phyloP scores from a whole-genome alignment of 768 basidiomycete genomes.

The Cystofilobasidium macerans region DNA sequence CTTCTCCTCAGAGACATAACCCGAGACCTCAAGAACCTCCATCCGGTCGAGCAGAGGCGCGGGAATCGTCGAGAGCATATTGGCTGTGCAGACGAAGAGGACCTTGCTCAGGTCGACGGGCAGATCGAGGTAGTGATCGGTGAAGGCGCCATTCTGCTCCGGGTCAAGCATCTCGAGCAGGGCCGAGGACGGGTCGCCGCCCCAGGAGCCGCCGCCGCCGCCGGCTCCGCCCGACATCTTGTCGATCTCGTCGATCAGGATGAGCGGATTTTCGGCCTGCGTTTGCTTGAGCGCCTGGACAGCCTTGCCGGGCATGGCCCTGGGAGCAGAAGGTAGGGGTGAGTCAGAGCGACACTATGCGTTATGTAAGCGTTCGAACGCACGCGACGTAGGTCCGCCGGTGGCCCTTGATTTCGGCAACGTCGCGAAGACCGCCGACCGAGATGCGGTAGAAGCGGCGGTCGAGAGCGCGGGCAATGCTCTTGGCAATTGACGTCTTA shows the following conservation, averaged over 20 bases:
- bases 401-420: slow-evolving; percentile 98
- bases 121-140: slow-evolving; percentile 96
- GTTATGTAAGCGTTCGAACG: slow-evolving; percentile 32
- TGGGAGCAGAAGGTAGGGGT: slow-evolving; percentile 31
- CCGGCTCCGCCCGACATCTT: slow-evolving; percentile 55
- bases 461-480: slow-evolving; percentile 78
- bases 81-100: slow-evolving; percentile 86
- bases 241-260: slow-evolving; percentile 90
- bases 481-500: slow-evolving; percentile 24
- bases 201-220: slow-evolving; percentile 43
- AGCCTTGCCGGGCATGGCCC: slow-evolving; percentile 86
- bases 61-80: slow-evolving; percentile 85
- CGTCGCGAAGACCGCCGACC: slow-evolving; percentile 91
- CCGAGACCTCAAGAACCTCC: slow-evolving; percentile 90
- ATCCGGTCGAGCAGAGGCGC: slow-evolving; percentile 87
- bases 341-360: neutral
- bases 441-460: slow-evolving; percentile 93
- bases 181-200: slow-evolving; percentile 80
- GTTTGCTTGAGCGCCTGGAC: slow-evolving; percentile 88
- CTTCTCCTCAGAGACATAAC: slow-evolving; percentile 91
- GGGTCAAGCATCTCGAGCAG: slow-evolving; percentile 87
- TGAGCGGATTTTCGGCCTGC: slow-evolving; percentile 84
- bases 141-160: slow-evolving; percentile 86
- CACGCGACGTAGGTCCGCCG: slow-evolving; percentile 91
- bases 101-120: slow-evolving; percentile 92